Conservation (phyloP, 2,329 filamentous ascomycete species). For the Thielaviopsis punctulata region DNA sequence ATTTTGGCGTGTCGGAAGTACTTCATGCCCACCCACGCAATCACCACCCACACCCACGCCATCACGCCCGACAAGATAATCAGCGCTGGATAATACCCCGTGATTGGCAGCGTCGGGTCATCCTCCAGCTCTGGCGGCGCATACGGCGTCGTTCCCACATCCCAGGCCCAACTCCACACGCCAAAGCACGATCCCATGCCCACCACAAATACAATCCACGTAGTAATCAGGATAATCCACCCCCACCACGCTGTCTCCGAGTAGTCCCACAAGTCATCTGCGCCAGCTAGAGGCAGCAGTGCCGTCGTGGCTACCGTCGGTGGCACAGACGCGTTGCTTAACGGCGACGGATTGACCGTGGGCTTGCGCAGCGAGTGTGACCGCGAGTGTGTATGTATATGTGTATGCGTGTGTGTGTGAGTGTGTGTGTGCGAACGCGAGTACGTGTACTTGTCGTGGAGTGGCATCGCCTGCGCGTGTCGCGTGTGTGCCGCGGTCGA, state of each 20-base stretch:
- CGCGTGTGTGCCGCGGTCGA: background rate
- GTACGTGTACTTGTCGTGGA: no score
- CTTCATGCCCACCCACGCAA: slow-evolving; percentile 98
- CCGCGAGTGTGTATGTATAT: background rate
- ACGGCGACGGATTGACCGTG: slow-evolving; percentile 3
- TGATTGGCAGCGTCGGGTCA: slow-evolving; percentile 83
- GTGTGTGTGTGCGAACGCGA: background rate
- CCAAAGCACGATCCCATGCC: slow-evolving; percentile 93
- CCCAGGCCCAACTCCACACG: slow-evolving; percentile 98
- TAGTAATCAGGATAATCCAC: slow-evolving; percentile 78
- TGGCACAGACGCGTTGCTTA: slow-evolving; percentile 4
- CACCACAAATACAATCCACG: slow-evolving; percentile 90
- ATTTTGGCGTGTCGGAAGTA: slow-evolving; percentile 98
- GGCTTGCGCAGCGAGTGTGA: slow-evolving; percentile 3
- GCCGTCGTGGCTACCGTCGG: slow-evolving; percentile 2
- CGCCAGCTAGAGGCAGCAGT: slow-evolving; percentile 26
- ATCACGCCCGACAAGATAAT: slow-evolving; percentile 92
- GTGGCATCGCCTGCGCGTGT: no score
- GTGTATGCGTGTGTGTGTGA: background rate
- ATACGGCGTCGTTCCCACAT: slow-evolving; percentile 89
- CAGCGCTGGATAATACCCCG: slow-evolving; percentile 89
- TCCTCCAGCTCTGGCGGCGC: slow-evolving; percentile 90
- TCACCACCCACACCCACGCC: slow-evolving; percentile 97
- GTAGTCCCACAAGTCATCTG: slow-evolving; percentile 63
- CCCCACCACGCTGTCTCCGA: slow-evolving; percentile 96